Base-by-base conservation (phyloP, 164 flowering plant species). In the Echeveria elegans region DNA sequence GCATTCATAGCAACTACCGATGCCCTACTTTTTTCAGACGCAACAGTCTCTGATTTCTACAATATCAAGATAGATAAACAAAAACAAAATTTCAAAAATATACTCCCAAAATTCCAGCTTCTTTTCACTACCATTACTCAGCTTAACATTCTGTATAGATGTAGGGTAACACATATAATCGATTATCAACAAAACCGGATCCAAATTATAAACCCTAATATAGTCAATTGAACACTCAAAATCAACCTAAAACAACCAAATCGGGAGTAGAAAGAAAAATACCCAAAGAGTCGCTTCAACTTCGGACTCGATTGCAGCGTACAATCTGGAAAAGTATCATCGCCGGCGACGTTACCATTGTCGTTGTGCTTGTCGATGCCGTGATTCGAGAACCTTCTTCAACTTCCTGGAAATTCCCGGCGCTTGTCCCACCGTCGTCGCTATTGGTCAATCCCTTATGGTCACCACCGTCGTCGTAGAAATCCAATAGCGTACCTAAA, bases 331-430 rank as follows among this genome's bases (percentile, higher is more conserved):
- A 81, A 81, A 47, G 78, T 71, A 63, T 81, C 84, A 34, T 72
- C 77, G 65, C 78, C 80, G 43, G 73, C 24, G 66, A 67, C 64
- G 71, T 75, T 77, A 34, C 50, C 29, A 5, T 62, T 62, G 40
- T 77, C 75, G 47, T 67, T 75, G 21, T 72, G 79, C 66, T 77
- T 79, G 40, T 79, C 84, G 65, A 81, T 48, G 64, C 79, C 82
- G 76, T 75, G n/a, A n/a, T n/a, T n/a, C n/a, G n/a, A n/a, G n/a
- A n/a, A n/a, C n/a, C n/a, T n/a, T n/a, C n/a, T n/a, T n/a, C n/a
- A n/a, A n/a, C n/a, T n/a, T n/a, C n/a, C n/a, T n/a, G n/a, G n/a
- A n/a, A n/a, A n/a, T n/a, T n/a, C n/a, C n/a, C n/a, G n/a, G n/a
- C n/a, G n/a, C n/a, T n/a, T n/a, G n/a, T n/a, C n/a, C n/a, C n/a